Conservation (phyloP, 2,329 filamentous ascomycete species). For the Zasmidium citrigriseum region DNA sequence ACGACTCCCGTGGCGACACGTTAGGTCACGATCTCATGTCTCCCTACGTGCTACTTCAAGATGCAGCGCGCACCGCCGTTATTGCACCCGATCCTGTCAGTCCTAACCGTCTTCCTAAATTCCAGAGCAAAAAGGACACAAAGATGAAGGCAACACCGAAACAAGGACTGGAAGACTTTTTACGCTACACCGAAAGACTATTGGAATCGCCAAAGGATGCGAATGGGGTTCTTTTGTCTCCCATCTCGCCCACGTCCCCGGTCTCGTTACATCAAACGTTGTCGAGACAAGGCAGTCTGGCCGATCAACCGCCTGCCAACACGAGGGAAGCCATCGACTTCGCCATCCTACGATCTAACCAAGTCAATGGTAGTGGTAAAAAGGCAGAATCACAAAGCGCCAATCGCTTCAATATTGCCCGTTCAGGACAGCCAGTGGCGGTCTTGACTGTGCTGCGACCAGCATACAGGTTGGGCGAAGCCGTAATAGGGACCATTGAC, state of each 20-base stretch:
- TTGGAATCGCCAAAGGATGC: constrained; percentile 60
- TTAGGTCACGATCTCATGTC: constrained; percentile 92
- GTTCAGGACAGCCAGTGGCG: constrained; percentile 87
- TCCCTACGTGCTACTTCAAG: constrained; percentile 85
- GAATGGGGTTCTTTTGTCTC: constrained; percentile 67
- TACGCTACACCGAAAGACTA: constrained; percentile 75
- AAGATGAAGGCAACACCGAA: constrained; percentile 39
- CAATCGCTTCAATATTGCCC: constrained; percentile 94
- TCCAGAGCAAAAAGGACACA: constrained; percentile 18
- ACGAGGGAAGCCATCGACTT: constrained; percentile 87
- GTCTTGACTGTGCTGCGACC: constrained; percentile 87
- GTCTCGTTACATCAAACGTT: constrained; percentile 56
- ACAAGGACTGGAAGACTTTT: constrained; percentile 62
- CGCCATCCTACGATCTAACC: constrained; percentile 78
- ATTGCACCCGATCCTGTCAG: constrained; percentile 33
- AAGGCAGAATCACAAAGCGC: constrained; percentile 59
- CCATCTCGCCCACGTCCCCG: constrained; percentile 60
- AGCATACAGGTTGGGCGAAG: constrained; percentile 85
- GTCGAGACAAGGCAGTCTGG: constrained; percentile 37
- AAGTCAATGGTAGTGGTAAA: constrained; percentile 65
- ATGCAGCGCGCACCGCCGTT: constrained; percentile 64
- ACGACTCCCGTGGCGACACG: constrained; percentile 84
- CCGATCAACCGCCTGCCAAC: constrained; percentile 52
- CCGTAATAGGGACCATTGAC: constrained; percentile 80
- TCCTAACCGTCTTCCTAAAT: constrained; percentile 14